phyloP scores from a whole-genome alignment of 805 yeast species.

The Ogataea thermomethanolica region DNA sequence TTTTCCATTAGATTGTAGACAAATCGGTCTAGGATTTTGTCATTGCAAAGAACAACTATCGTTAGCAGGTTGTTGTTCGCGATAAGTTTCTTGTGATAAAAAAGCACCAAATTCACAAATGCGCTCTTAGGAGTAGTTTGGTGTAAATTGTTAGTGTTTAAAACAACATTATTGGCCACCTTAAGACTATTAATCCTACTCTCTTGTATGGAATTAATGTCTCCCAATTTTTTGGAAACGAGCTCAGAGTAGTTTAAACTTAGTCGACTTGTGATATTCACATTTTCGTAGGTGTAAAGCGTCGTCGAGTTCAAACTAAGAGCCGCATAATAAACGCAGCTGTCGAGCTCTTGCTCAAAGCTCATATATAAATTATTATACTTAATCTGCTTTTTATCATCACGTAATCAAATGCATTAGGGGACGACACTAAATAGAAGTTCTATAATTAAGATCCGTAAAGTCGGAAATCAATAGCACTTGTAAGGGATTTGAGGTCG shows the following conservation, averaged over 20 bases:
- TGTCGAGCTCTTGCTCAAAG: constrained; percentile 9
- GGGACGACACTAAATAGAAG: neutral
- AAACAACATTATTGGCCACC: constrained; percentile 20
- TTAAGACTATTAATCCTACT: constrained; percentile 29
- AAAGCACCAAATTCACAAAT: constrained; percentile 32
- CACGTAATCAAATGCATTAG: neutral
- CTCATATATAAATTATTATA: constrained; percentile 1
- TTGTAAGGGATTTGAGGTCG: constrained; percentile 31
- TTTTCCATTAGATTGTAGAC: constrained; percentile 47
- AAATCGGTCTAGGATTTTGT: constrained; percentile 42
- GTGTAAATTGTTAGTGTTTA: constrained; percentile 26
- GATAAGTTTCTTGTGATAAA: constrained; percentile 46
- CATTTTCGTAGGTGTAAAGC: constrained; percentile 53
- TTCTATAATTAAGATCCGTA: constrained; percentile 42
- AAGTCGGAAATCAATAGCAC: constrained; percentile 65
- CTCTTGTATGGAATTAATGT: constrained; percentile 45
- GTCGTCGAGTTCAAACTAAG: constrained; percentile 51
- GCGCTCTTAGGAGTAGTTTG: constrained; percentile 31
- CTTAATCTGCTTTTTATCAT: neutral
- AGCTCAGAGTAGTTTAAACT: constrained; percentile 51
- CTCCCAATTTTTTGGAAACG: constrained; percentile 51
- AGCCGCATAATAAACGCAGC: constrained; percentile 27
- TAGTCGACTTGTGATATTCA: constrained; percentile 37
- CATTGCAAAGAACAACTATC: constrained; percentile 46
- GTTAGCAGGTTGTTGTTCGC: constrained; percentile 48